These are phyloP conservation scores for Mycena sanguinolenta DNA, from an alignment of 768 basidiomycete genomes.

Conservation along the genomic window DNA sequence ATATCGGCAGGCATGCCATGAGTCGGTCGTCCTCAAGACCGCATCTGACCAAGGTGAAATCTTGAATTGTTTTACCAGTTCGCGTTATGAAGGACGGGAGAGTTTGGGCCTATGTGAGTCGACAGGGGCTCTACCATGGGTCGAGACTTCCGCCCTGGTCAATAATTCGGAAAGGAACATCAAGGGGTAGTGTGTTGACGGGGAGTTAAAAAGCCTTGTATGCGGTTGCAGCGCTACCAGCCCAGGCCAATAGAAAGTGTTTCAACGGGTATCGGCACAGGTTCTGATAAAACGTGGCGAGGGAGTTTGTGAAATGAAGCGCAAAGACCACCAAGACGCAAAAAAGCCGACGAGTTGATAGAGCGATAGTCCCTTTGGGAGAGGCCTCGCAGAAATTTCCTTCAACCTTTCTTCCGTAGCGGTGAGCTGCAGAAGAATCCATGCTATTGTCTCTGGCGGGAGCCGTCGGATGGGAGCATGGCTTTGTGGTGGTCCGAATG, in stretches of 20 bases:
- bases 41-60: background rate
- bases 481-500: constrained; percentile 10
- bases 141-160: too few relatives aligned
- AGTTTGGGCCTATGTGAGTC: background rate
- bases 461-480: constrained; percentile 16
- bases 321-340: background rate
- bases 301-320: background rate
- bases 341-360: constrained; percentile 9
- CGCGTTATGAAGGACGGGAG: background rate
- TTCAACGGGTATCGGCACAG: background rate
- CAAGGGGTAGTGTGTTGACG: background rate
- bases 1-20: background rate
- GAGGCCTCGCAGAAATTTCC: background rate
- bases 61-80: background rate
- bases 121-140: too few relatives aligned
- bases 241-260: background rate
- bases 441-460: constrained; percentile 1
- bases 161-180: too few relatives aligned
- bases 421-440: constrained; percentile 16
- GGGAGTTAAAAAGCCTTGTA: background rate
- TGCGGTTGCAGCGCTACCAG: background rate
- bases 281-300: background rate
- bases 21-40: background rate
- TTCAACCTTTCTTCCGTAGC: background rate
- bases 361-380: background rate